Evolutionary conservation across 768 basidiomycete species (phyloP).

Genomic region (Termitomyces sp.): DNA sequence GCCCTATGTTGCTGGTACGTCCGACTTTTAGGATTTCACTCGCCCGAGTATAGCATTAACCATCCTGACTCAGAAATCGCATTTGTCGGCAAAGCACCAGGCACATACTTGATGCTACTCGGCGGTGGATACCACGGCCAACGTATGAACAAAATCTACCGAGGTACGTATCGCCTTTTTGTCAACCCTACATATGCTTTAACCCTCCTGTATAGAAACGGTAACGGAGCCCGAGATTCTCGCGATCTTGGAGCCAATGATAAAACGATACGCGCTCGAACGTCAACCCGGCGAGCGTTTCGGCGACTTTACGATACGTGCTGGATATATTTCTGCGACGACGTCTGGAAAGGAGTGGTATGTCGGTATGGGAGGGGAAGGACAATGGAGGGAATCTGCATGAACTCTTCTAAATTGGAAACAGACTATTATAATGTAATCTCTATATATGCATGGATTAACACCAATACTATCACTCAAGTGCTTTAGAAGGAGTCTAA

Average conservation of each 20-base stretch:
- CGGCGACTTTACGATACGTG: conserved; percentile 92
- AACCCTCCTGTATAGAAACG: conserved; percentile 42
- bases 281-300: conserved; percentile 85
- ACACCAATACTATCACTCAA: neutral
- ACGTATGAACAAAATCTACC: conserved; percentile 93
- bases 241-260: conserved; percentile 86
- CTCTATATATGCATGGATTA: neutral
- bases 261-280: conserved; percentile 89
- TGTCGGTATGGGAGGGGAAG: conserved; percentile 77
- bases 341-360: conserved; percentile 86
- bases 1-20: conserved; percentile 80
- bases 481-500: neutral
- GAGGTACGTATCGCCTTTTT: conserved; percentile 43
- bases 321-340: conserved; percentile 85
- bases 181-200: neutral
- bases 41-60: neutral
- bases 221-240: conserved; percentile 92
- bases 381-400: conserved; percentile 37
- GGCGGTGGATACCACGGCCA: conserved; percentile 96
- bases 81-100: conserved; percentile 94
- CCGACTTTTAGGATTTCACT: neutral
- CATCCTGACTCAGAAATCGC: conserved; percentile 67
- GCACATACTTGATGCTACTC: conserved; percentile 89
- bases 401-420: neutral
- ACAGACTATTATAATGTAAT: neutral